Evolutionary conservation across 768 basidiomycete genomes (phyloP), one percentile per base, ranked within the genome.

Genomic region (Naganishia onofrii): DNA sequence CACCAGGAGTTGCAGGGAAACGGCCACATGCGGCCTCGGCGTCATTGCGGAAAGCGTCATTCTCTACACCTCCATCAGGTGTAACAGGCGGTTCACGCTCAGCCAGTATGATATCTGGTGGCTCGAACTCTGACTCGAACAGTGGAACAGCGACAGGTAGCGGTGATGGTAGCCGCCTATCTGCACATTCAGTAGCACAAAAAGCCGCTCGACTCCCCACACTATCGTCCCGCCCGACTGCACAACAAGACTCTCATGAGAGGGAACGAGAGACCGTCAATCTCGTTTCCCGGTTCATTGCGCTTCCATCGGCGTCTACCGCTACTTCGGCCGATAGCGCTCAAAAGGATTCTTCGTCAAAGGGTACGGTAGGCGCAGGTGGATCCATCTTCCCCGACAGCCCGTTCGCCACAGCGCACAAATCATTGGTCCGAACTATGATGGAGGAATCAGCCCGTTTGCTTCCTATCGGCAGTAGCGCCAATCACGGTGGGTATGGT

Each of bases 251-350:
- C 23, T 8, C 29, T 13, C 60, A 44, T n/a, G 36, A 63, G 23
- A 56, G 46, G 36, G 46, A 46, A 48, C 38, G 56, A 17, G 68
- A 69, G 28, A 64, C 63, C 32, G 69, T 70, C 7, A 60, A 60
- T 17, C 68, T 70, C 26, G 58, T 70, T 36, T 70, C 69, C n/a
- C 51, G 60, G 38, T 70, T 65, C 60, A 21, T 70, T 9, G 42
- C 52, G 19, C 60, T 52, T 21, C 60, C 69, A 23, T 38, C 58
- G 19, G 3, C 48, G 38, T 7, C 28, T 38, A 1, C 31, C 42
- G 21, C 29, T 13, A 12, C 32, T 48, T 13, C 26, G 4, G 38
- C 13, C 42, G 23, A 44, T 10, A 42, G 42, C 42, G 42, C 42
- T 15, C 5, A 42, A 15, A 42, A 42, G 13, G 42, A 42, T 15